Evolutionary conservation across 495 filamentous ascomycete genomes (phyloP).

Genomic region (Apodospora peruviana): DNA sequence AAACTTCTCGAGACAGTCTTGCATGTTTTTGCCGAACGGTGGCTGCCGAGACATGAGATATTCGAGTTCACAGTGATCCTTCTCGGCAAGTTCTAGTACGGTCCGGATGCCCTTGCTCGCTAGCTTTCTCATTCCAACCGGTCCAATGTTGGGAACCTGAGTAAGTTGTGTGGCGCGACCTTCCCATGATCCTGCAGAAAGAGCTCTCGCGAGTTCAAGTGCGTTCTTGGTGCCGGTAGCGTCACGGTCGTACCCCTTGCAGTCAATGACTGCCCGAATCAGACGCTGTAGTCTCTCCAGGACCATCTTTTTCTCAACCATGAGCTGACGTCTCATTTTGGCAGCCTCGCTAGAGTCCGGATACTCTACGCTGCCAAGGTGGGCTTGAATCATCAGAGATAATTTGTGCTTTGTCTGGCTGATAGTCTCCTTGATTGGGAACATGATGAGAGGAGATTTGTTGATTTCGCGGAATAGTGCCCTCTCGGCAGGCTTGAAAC

Average conservation of each 20-base stretch:
- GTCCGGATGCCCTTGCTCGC: conserved; percentile 63
- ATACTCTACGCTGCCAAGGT: conserved; percentile 71
- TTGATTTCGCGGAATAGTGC: conserved; percentile 78
- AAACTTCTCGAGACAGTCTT: conserved; percentile 61
- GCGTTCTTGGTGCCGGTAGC: conserved; percentile 61
- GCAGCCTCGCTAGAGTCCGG: conserved; percentile 56
- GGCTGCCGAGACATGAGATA: conserved; percentile 70
- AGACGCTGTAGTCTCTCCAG: conserved; percentile 72
- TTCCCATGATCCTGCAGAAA: conserved; percentile 82
- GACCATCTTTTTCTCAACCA: conserved; percentile 64
- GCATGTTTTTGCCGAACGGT: conserved; percentile 70
- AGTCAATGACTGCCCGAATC: conserved; percentile 81
- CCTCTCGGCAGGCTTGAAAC: conserved; percentile 69
- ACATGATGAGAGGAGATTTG: conserved; percentile 63
- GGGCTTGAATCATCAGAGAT: conserved; percentile 77
- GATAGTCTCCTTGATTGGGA: conserved; percentile 74
- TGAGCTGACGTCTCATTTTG: conserved; percentile 56
- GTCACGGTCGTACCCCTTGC: conserved; percentile 63
- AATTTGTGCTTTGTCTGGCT: conserved; percentile 72
- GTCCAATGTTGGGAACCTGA: conserved; percentile 78
- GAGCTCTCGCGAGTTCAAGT: conserved; percentile 71
- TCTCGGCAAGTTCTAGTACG: conserved; percentile 63
- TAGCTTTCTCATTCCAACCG: conserved; percentile 72
- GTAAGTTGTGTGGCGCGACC: conserved; percentile 77
- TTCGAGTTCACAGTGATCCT: conserved; percentile 69